Evolutionary conservation across 2,329 filamentous ascomycete genomes (phyloP).

Genomic region (Pyrenochaeta sp.): DNA sequence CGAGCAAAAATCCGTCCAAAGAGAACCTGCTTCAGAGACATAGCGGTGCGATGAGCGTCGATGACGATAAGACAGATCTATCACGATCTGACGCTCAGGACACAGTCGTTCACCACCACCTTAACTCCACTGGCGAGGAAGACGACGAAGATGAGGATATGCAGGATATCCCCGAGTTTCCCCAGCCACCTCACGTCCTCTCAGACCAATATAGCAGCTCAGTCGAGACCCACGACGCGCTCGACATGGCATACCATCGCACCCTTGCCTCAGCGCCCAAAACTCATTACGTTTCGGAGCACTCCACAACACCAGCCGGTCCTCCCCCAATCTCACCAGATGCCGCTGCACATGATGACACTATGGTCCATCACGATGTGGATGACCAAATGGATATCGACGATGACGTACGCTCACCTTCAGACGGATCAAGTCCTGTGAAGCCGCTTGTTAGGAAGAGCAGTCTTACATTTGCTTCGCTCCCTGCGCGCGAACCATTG

Average conservation of each 20-base stretch:
- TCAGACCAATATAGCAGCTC: conserved; percentile 45
- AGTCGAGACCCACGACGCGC: conserved; percentile 42
- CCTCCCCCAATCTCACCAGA: conserved; percentile 34
- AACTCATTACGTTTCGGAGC: conserved; percentile 22
- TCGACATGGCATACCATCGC: conserved; percentile 34
- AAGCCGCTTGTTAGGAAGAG: conserved; percentile 86
- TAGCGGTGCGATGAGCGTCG: conserved; percentile 42
- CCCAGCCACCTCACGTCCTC: conserved; percentile 27
- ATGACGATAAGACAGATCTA: conserved; percentile 36
- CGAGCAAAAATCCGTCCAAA: conserved; percentile 40
- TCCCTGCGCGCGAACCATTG: conserved; percentile 89
- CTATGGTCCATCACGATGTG: conserved; percentile 40
- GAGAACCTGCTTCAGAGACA: conserved; percentile 32
- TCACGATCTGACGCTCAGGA: conserved; percentile 31
- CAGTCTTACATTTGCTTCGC: conserved; percentile 90
- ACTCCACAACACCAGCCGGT: conserved; percentile 31
- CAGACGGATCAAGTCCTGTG: conserved; percentile 76
- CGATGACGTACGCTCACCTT: conserved; percentile 68
- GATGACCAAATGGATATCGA: conserved; percentile 56
- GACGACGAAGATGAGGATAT: conserved; percentile 25
- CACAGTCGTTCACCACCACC: conserved; percentile 36
- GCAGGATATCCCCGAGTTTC: conserved; percentile 28
- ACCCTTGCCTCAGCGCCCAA: conserved; percentile 34
- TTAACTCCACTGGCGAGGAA: conserved; percentile 21
- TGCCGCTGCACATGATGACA: conserved; percentile 33